Conservation (phyloP, 2,329 filamentous ascomycete genomes). For the Tolypocladium amazonense region DNA sequence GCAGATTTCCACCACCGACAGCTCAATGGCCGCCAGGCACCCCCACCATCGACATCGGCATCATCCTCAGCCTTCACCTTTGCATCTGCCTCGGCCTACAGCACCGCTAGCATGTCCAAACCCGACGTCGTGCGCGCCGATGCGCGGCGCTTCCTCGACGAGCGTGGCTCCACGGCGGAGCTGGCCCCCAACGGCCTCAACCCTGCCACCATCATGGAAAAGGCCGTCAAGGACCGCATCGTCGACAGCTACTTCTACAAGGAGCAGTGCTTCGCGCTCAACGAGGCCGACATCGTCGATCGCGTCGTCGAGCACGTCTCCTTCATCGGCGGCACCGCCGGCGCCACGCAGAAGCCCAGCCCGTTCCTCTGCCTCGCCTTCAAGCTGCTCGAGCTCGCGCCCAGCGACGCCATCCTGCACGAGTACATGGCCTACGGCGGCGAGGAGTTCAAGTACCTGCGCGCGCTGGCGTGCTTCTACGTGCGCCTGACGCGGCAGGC, state of each 20-base stretch:
- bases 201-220: constrained; percentile 91
- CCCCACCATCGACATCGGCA: not conserved
- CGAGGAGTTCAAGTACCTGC: constrained; percentile 74
- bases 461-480: constrained; percentile 85
- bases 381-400: constrained; percentile 83
- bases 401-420: constrained; percentile 64
- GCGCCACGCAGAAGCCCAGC: constrained; percentile 72
- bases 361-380: constrained; percentile 92
- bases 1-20: constrained; percentile 9
- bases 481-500: constrained; percentile 77
- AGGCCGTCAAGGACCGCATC: constrained; percentile 90
- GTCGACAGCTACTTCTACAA: constrained; percentile 96
- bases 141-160: constrained; percentile 74
- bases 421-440: constrained; percentile 73
- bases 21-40: not conserved
- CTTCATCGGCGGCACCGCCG: constrained; percentile 83
- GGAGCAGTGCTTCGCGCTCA: constrained; percentile 94
- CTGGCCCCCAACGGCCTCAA: constrained; percentile 82
- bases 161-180: constrained; percentile 68
- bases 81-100: not conserved
- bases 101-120: constrained; percentile 19
- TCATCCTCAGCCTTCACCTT: not conserved
- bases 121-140: constrained; percentile 61
- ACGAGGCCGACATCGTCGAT: constrained; percentile 73
- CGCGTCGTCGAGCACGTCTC: constrained; percentile 73